Evolutionary conservation across 1,284 basidiomycete genomes (phyloP).

Genomic region (Cutaneotrichosporon cyanovorans): DNA sequence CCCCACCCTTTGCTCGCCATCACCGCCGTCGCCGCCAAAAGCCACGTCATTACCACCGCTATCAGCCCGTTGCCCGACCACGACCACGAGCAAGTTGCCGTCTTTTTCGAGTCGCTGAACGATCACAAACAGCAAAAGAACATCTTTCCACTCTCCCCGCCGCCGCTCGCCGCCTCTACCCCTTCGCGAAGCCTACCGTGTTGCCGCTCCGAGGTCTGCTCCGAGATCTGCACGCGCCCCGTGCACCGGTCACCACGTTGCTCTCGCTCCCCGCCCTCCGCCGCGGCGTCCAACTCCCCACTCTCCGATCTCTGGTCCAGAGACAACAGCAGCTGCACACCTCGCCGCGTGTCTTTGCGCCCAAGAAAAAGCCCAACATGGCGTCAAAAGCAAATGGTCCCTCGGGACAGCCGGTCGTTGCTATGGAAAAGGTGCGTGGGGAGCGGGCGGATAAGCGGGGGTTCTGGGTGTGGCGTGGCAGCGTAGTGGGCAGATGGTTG

Average conservation of each 20-base stretch:
- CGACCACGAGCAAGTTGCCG: no score
- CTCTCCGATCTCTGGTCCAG: neutral
- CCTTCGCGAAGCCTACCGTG: no score
- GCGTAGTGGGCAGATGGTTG: neutral
- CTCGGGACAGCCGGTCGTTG: constrained; percentile 25
- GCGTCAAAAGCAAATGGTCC: constrained; percentile 20
- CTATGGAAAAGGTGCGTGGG: constrained; percentile 42
- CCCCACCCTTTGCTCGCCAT: no score
- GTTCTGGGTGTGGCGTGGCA: neutral
- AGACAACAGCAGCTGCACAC: no score
- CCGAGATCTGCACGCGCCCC: constrained; percentile 2
- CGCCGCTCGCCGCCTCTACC: no score
- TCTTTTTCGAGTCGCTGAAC: no score
- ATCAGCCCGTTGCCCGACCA: no score
- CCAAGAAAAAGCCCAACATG: constrained; percentile 15
- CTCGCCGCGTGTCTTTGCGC: no score
- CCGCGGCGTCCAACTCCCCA: constrained; percentile 4
- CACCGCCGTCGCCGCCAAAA: no score
- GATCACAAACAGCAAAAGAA: no score
- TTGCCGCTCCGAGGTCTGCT: no score
- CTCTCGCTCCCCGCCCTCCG: constrained; percentile 1
- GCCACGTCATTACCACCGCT: no score
- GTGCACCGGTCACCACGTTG: constrained; percentile 5
- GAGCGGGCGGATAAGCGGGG: neutral
- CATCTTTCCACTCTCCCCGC: neutral